Evolutionary conservation across 345 rosid species (phyloP).

Genomic region (Noccaea caerulescens): DNA sequence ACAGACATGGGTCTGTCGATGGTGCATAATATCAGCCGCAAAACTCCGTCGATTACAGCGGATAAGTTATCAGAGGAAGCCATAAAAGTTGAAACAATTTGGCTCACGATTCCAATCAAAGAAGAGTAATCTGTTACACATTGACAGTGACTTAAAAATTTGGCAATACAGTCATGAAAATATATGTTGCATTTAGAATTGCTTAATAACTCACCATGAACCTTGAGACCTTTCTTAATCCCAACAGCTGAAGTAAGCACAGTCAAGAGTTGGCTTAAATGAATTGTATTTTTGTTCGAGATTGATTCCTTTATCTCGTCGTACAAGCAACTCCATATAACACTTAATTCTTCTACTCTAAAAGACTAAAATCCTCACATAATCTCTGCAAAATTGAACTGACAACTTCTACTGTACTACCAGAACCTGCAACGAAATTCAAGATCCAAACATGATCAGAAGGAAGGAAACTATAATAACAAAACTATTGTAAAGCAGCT

Average conservation of each 20-base stretch:
- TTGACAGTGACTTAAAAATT: slow-evolving; percentile 1
- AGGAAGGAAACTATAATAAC: neutral
- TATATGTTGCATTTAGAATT: neutral
- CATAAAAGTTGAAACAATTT: slow-evolving; percentile 48
- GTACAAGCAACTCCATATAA: slow-evolving; percentile 62
- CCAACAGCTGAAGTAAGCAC: slow-evolving; percentile 54
- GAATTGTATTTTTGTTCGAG: slow-evolving; percentile 35
- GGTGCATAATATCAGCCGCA: slow-evolving; percentile 62
- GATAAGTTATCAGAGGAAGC: slow-evolving; percentile 35
- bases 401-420: slow-evolving; percentile 55
- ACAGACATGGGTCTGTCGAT: slow-evolving; percentile 46
- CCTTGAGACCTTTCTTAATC: slow-evolving; percentile 46
- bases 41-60: slow-evolving; percentile 52
- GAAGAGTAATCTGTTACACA: slow-evolving; percentile 60
- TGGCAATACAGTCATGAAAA: slow-evolving; percentile 13
- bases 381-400: slow-evolving; percentile 56
- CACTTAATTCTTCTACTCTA: slow-evolving; percentile 52
- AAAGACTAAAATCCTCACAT: slow-evolving; percentile 57
- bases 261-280: slow-evolving; percentile 54
- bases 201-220: slow-evolving; percentile 55
- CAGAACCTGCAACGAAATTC: slow-evolving; percentile 50
- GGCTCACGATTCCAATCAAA: slow-evolving; percentile 51
- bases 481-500: neutral
- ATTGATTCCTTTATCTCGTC: slow-evolving; percentile 48
- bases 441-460: slow-evolving; percentile 16